Conservation (phyloP, 148 eudicot genomes). For the Vaccinium darrowii region DNA sequence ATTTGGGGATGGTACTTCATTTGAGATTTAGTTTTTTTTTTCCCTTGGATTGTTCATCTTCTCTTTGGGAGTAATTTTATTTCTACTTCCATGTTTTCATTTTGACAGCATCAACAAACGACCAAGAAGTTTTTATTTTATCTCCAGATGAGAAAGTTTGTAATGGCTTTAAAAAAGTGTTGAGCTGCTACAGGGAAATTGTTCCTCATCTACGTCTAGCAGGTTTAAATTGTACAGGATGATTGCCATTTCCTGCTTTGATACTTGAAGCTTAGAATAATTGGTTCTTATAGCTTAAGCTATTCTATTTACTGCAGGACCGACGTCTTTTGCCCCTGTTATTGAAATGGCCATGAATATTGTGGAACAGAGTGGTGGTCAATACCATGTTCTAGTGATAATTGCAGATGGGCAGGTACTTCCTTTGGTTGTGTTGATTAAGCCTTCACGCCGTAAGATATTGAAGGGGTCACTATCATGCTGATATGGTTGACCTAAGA, state of each 20-base stretch:
- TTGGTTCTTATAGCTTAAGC: conserved; percentile 17
- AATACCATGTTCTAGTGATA: conserved; percentile 84
- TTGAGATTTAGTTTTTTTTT: background rate
- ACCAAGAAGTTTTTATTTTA: conserved; percentile 89
- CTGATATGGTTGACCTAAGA: background rate
- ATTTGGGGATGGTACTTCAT: conserved; percentile 88
- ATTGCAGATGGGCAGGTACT: conserved; percentile 98
- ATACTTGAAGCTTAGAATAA: background rate
- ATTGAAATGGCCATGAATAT: conserved; percentile 93
- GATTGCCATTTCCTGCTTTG: conserved; percentile 12
- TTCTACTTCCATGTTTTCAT: background rate
- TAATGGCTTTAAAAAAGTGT: conserved; percentile 90
- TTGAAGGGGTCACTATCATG: background rate
- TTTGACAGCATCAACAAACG: conserved; percentile 84
- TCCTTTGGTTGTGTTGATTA: background rate
- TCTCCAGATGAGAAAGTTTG: conserved; percentile 69
- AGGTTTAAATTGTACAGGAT: conserved; percentile 41
- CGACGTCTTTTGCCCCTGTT: conserved; percentile 93
- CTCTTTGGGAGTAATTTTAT: background rate
- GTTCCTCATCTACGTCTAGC: conserved; percentile 78
- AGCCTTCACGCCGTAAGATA: background rate
- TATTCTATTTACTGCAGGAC: conserved; percentile 49
- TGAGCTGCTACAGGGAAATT: conserved; percentile 70
- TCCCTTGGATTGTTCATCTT: conserved; percentile 9
- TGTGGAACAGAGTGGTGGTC: conserved; percentile 92